Evolutionary conservation across 768 basidiomycete species (phyloP).

Genomic region (Hygrophoropsis aurantiaca): DNA sequence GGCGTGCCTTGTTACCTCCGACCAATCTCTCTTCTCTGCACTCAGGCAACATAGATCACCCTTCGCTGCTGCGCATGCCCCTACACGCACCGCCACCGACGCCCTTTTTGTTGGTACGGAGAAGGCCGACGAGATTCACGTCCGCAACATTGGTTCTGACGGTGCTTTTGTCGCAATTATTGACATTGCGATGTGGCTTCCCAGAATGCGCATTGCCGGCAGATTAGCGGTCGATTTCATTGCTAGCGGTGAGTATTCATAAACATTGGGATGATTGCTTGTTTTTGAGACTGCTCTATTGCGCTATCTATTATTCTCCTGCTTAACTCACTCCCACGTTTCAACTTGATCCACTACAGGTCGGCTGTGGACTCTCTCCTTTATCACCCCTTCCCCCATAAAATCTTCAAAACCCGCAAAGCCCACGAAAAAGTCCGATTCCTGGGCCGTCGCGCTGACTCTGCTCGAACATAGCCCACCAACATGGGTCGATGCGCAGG

Average conservation of each 20-base stretch:
- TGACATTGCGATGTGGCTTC: conserved; percentile 60
- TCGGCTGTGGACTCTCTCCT: conserved; percentile 24
- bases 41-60: conserved; percentile 22
- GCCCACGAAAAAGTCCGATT: too few species aligned
- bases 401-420: too few species aligned
- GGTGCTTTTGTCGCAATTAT: conserved; percentile 55
- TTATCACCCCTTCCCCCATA: conserved; percentile 15
- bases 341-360: conserved; percentile 11
- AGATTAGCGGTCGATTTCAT: conserved; percentile 64
- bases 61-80: conserved; percentile 13
- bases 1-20: conserved; percentile 50
- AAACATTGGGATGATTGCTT: too few species aligned
- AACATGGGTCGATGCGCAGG: conserved; percentile 48
- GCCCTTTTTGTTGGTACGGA: conserved; percentile 39
- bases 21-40: conserved; percentile 27
- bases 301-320: neutral
- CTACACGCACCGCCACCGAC: conserved; percentile 35
- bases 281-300: too few species aligned
- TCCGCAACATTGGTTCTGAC: conserved; percentile 46
- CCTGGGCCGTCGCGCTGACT: conserved; percentile 46
- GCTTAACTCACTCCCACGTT: too few species aligned
- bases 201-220: conserved; percentile 64
- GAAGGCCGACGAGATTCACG: conserved; percentile 50
- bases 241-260: conserved; percentile 46
- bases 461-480: conserved; percentile 53